phyloP scores from a whole-genome alignment of 768 basidiomycete species.

The Leccinum sublutescens region DNA sequence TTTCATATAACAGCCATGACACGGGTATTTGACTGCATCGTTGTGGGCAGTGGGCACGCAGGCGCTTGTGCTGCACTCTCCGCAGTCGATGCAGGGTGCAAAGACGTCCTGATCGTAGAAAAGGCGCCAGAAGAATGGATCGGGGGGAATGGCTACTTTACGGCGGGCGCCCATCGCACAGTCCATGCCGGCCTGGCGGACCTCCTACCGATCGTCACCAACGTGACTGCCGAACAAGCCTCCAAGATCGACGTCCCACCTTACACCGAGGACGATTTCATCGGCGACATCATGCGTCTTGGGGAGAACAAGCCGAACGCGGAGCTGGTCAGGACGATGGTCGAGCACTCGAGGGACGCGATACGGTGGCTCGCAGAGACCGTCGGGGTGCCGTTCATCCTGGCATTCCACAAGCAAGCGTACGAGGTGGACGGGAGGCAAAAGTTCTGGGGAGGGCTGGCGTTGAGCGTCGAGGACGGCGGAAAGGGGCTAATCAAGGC shows the following conservation, averaged over 20 bases:
- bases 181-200: slow-evolving; percentile 61
- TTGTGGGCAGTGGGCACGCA: slow-evolving; percentile 67
- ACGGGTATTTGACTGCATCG: slow-evolving; percentile 49
- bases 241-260: slow-evolving; percentile 54
- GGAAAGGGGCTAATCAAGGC: slow-evolving; percentile 66
- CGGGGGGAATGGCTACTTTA: slow-evolving; percentile 74
- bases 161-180: slow-evolving; percentile 66
- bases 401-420: slow-evolving; percentile 66
- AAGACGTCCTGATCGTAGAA: slow-evolving; percentile 60
- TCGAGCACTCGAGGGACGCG: slow-evolving; percentile 53
- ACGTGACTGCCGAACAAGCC: slow-evolving; percentile 43
- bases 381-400: slow-evolving; percentile 51
- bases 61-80: slow-evolving; percentile 64
- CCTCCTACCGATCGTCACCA: slow-evolving; percentile 52
- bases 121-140: slow-evolving; percentile 63
- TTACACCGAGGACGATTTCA: slow-evolving; percentile 55
- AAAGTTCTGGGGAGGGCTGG: slow-evolving; percentile 72
- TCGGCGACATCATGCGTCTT: slow-evolving; percentile 59
- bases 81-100: slow-evolving; percentile 58
- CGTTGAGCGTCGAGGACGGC: slow-evolving; percentile 57
- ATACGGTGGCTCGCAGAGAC: slow-evolving; percentile 54
- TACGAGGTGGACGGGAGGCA: slow-evolving; percentile 61
- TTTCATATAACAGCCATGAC: slow-evolving; percentile 9
- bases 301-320: slow-evolving; percentile 49
- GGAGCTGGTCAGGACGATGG: slow-evolving; percentile 49